These are phyloP conservation scores for Glycine latifolia DNA, from an alignment of 306 rosid genomes.

Conservation along the genomic window DNA sequence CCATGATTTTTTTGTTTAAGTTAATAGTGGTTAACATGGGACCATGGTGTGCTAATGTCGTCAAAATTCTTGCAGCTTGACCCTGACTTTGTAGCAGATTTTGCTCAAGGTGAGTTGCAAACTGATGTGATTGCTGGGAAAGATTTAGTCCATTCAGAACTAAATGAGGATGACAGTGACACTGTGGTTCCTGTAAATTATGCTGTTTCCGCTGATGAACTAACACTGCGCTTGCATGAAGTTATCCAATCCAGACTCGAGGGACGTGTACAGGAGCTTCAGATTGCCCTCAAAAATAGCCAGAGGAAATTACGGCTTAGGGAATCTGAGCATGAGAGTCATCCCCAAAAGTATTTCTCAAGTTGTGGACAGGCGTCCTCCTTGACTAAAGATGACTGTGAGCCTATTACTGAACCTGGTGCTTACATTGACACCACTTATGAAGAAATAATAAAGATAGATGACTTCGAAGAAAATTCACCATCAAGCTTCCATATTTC, in stretches of 20 bases:
- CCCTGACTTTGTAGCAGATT: constrained; percentile 65
- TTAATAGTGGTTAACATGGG: not conserved
- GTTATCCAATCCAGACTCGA: constrained; percentile 76
- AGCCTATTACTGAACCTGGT: constrained; percentile 51
- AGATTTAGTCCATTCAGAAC: constrained; percentile 36
- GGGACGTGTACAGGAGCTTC: constrained; percentile 77
- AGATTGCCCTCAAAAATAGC: constrained; percentile 71
- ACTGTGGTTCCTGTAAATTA: constrained; percentile 56
- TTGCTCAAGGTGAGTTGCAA: constrained; percentile 72
- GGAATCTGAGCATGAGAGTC: constrained; percentile 52
- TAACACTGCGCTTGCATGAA: constrained; percentile 75
- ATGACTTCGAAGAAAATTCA: constrained; percentile 62
- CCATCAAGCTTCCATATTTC: constrained; percentile 47
- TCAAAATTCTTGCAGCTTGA: constrained; percentile 63
- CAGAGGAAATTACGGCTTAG: constrained; percentile 50
- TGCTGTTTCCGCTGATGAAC: constrained; percentile 76
- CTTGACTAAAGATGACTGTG: constrained; percentile 46
- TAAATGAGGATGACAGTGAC: constrained; percentile 49
- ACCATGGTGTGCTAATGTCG: constrained; percentile 42
- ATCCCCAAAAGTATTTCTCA: constrained; percentile 43
- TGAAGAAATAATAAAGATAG: constrained; percentile 59
- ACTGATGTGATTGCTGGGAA: constrained; percentile 48
- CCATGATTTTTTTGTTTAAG: not conserved
- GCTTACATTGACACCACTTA: constrained; percentile 48
- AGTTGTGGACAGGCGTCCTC: constrained; percentile 42